These are phyloP conservation scores for Ophiostoma himal-ulmi DNA, from an alignment of 2,329 filamentous ascomycete genomes.

Conservation along the genomic window DNA sequence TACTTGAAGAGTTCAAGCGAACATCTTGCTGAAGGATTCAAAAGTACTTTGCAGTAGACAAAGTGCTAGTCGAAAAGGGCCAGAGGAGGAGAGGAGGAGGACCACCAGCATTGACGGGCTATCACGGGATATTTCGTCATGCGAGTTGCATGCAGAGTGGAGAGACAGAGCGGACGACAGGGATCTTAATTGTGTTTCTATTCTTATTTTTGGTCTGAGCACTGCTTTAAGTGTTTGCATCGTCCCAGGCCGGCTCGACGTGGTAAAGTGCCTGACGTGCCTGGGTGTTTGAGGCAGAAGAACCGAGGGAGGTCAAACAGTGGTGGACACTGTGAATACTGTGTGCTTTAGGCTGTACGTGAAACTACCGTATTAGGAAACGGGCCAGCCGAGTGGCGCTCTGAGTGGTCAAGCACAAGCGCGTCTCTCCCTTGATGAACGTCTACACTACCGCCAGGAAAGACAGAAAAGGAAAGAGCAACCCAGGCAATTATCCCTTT, in stretches of 20 bases:
- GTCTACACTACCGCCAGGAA: neutral
- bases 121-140: neutral
- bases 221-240: neutral
- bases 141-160: neutral
- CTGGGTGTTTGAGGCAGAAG: neutral
- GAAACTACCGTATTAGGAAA: neutral
- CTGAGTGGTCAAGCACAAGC: neutral
- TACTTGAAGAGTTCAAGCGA: neutral
- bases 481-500: no score
- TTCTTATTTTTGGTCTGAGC: neutral
- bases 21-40: neutral
- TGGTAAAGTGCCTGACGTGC: neutral
- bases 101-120: no score
- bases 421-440: conserved; percentile 7
- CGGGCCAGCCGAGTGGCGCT: neutral
- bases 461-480: conserved; percentile 1
- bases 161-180: neutral
- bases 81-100: neutral
- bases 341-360: neutral
- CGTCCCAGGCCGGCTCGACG: neutral
- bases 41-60: neutral
- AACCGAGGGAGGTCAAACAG: neutral
- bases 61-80: no score
- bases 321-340: neutral
- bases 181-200: conserved; percentile 2